A percentile compares a stretch with the other conserved stretches of the same genome.
Evolutionary conservation across 2,329 filamentous ascomycete genomes (phyloP).

Genomic region (Neurospora sp.): DNA sequence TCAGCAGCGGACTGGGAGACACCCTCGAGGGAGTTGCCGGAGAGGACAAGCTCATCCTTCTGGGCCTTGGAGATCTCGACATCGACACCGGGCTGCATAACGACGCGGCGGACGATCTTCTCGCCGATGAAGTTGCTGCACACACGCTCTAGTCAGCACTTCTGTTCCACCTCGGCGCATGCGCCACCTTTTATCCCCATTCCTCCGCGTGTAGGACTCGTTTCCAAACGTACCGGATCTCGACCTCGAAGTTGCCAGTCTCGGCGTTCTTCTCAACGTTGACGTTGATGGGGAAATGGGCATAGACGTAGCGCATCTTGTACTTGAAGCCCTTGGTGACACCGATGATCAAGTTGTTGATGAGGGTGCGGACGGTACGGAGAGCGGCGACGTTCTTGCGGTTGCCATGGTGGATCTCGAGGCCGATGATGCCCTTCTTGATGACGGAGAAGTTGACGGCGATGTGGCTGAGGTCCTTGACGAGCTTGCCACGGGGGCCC

Average conservation of each 20-base stretch:
- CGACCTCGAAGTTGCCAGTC: conserved; percentile 79
- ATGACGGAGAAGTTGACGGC: conserved; percentile 91
- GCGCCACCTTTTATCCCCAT: not conserved
- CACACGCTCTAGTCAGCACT: conserved; percentile 23
- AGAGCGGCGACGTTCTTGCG: conserved; percentile 98
- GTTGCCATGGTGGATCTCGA: conserved; percentile 96
- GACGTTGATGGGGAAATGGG: conserved; percentile 99
- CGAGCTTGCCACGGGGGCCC: conserved; percentile 93
- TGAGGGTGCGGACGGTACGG: conserved; percentile 93
- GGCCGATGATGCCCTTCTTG: conserved; percentile 79
- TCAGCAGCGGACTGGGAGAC: conserved; percentile 98
- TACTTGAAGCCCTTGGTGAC: conserved; percentile 99
- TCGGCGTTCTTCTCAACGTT: conserved; percentile 95
- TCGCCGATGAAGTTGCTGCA: conserved; percentile 92
- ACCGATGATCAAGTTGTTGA: conserved; percentile 97
- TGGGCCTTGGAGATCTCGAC: conserved; percentile 82
- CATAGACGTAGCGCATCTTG: conserved; percentile 99
- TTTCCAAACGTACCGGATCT: conserved; percentile 70
- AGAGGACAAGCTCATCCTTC: conserved; percentile 95
- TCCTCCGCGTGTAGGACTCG: conserved; percentile 5
- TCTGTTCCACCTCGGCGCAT: not conserved
- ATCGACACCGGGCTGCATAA: conserved; percentile 83
- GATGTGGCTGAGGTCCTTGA: conserved; percentile 93
- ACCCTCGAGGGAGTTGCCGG: conserved; percentile 90
- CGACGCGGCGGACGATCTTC: conserved; percentile 93